These are phyloP conservation scores for Clitopilus passeckerianus DNA, from an alignment of 768 basidiomycete genomes.

Conservation along the genomic window DNA sequence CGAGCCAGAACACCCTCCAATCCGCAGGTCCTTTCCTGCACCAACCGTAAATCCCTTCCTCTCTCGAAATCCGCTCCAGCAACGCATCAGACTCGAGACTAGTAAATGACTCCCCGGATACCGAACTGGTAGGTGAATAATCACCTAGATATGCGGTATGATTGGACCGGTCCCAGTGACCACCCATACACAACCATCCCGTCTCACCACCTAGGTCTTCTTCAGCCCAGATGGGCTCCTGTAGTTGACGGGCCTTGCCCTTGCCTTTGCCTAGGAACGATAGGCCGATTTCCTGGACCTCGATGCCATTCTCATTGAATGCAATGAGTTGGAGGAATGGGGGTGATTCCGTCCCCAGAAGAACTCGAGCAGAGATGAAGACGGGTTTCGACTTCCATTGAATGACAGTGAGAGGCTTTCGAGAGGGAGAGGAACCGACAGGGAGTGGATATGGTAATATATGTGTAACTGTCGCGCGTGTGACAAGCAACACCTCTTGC, in stretches of 20 bases:
- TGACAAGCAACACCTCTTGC: slow-evolving; percentile 56
- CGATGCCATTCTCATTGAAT: slow-evolving; percentile 67
- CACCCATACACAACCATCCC: slow-evolving; percentile 50
- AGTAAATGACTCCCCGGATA: slow-evolving; percentile 39
- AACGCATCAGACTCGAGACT: slow-evolving; percentile 53
- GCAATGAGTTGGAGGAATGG: slow-evolving; percentile 66
- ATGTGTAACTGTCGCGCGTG: slow-evolving; percentile 65
- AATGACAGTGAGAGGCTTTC: slow-evolving; percentile 48
- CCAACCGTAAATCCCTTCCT: slow-evolving; percentile 78
- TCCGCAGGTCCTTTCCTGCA: slow-evolving; percentile 67
- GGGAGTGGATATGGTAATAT: slow-evolving; percentile 67
- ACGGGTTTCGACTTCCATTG: slow-evolving; percentile 58
- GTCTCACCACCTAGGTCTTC: slow-evolving; percentile 62
- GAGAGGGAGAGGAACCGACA: slow-evolving; percentile 32
- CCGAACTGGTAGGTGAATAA: slow-evolving; percentile 37
- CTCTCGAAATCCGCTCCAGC: slow-evolving; percentile 35
- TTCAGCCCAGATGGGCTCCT: slow-evolving; percentile 48
- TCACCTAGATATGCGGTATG: slow-evolving; percentile 31
- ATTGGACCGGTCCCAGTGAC: slow-evolving; percentile 44
- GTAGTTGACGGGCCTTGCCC: slow-evolving; percentile 28
- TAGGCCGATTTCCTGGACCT: slow-evolving; percentile 65
- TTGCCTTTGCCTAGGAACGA: slow-evolving; percentile 49
- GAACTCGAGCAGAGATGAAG: slow-evolving; percentile 46
- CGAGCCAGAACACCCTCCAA: slow-evolving; percentile 82
- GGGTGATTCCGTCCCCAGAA: slow-evolving; percentile 19